Evolutionary conservation across 495 filamentous ascomycete genomes (phyloP).

Genomic region (Lichenothelia convexa): DNA sequence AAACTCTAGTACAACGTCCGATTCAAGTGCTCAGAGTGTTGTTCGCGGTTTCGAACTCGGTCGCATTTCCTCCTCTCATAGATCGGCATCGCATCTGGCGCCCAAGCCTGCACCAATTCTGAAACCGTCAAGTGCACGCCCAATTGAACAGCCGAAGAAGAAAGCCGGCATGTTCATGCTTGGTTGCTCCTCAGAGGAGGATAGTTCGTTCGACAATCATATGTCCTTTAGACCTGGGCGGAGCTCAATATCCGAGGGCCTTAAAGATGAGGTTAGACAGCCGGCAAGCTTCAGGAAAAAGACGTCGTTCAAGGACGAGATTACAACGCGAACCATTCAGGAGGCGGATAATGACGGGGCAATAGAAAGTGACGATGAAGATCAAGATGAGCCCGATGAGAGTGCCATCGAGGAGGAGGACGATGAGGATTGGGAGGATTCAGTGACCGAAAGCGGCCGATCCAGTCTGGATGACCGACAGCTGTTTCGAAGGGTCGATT

Average conservation of each 20-base stretch:
- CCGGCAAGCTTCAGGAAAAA: slow-evolving; percentile 43
- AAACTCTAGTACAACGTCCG: slow-evolving; percentile 22
- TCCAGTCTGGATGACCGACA: slow-evolving; percentile 63
- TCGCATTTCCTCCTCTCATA: slow-evolving; percentile 52
- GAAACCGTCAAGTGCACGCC: slow-evolving; percentile 23
- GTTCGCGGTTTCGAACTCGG: slow-evolving; percentile 78
- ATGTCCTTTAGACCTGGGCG: slow-evolving; percentile 32
- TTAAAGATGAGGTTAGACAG: slow-evolving; percentile 29
- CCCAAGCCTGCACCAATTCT: slow-evolving; percentile 25
- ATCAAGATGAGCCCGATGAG: slow-evolving; percentile 30
- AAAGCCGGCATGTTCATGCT: slow-evolving; percentile 56
- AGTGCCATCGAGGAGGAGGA: slow-evolving; percentile 47
- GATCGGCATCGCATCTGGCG: slow-evolving; percentile 39
- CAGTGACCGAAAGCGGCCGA: slow-evolving; percentile 67
- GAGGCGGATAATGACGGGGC: slow-evolving; percentile 51
- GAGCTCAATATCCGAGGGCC: slow-evolving; percentile 35
- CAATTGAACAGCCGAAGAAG: slow-evolving; percentile 28
- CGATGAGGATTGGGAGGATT: slow-evolving; percentile 87
- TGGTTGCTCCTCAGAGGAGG: slow-evolving; percentile 65
- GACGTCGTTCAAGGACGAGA: slow-evolving; percentile 67
- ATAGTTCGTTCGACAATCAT: slow-evolving; percentile 58
- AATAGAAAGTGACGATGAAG: slow-evolving; percentile 40
- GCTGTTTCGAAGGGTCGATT: slow-evolving; percentile 80
- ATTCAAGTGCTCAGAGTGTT: slow-evolving; percentile 50
- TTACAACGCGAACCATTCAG: slow-evolving; percentile 41